A percentile compares a stretch with the other conserved stretches of the same genome.
Conservation (phyloP, 176 grass and related monocot species). For the Aegilops sharonensis region DNA sequence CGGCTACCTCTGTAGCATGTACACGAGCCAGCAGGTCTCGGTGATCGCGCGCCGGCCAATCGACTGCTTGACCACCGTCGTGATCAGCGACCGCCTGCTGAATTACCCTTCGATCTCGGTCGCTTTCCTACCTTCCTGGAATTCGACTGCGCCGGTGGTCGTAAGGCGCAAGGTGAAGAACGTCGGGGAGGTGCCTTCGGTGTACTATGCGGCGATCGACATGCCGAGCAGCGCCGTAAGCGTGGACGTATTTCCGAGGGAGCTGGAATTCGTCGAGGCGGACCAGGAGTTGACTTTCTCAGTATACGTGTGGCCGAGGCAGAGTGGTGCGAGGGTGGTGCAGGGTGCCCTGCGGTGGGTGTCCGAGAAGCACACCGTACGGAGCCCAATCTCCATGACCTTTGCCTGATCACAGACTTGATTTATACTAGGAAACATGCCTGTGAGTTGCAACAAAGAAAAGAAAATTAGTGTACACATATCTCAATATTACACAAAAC, state of each 20-base stretch:
- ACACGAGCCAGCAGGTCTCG: background rate
- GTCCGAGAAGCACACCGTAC: constrained; percentile 31
- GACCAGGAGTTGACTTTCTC: constrained; percentile 34
- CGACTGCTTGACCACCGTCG: background rate
- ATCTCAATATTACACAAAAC: too few species aligned
- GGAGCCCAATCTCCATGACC: constrained; percentile 40
- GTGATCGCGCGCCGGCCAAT: background rate
- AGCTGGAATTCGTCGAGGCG: background rate
- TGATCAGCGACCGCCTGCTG: background rate
- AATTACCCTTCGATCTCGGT: background rate
- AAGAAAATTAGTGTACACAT: too few species aligned
- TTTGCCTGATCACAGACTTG: background rate
- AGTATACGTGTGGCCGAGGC: background rate
- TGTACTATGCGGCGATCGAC: constrained; percentile 13
- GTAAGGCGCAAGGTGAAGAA: background rate
- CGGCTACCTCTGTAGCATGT: background rate
- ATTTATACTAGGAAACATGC: background rate
- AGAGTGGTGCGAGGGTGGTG: background rate
- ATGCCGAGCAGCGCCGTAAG: background rate
- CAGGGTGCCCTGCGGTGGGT: constrained; percentile 48
- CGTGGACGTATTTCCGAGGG: background rate
- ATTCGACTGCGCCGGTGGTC: background rate
- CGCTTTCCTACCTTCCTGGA: background rate
- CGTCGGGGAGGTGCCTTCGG: background rate
- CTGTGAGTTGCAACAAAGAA: too few species aligned